Percentiles rank a stretch among this genome's conserved stretches.
Evolutionary conservation across 2,329 filamentous ascomycete genomes (phyloP).

Genomic region (Talaromyces atroroseus): DNA sequence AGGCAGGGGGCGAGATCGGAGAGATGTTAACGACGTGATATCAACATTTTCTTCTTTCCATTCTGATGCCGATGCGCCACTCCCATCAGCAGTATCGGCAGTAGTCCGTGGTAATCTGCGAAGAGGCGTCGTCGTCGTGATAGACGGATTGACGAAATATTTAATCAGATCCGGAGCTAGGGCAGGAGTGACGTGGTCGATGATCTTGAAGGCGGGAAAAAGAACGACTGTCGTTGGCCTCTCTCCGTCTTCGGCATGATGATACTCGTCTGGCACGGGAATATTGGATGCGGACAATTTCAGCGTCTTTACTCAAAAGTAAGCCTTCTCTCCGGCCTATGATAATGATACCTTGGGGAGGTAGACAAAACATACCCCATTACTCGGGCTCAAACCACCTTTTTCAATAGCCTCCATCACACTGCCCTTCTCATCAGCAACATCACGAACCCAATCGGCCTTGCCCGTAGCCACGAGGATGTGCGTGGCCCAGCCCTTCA

Average conservation of each 20-base stretch:
- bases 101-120: slow-evolving; percentile 30
- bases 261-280: slow-evolving; percentile 63
- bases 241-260: slow-evolving; percentile 52
- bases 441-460: slow-evolving; percentile 86
- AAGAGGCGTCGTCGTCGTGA: slow-evolving; percentile 68
- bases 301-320: slow-evolving; percentile 53
- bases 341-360: neutral
- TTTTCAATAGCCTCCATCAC: slow-evolving; percentile 70
- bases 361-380: slow-evolving; percentile 33
- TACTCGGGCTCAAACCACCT: slow-evolving; percentile 35
- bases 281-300: slow-evolving; percentile 94
- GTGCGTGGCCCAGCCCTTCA: slow-evolving; percentile 86
- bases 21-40: slow-evolving; percentile 30
- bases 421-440: slow-evolving; percentile 79
- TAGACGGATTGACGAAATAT: slow-evolving; percentile 61
- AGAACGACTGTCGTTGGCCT: slow-evolving; percentile 72
- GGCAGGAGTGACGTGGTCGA: slow-evolving; percentile 76
- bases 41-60: slow-evolving; percentile 14
- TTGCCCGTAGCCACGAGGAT: slow-evolving; percentile 91
- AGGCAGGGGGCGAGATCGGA: slow-evolving; percentile 63
- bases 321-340: neutral
- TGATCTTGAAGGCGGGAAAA: slow-evolving; percentile 74
- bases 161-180: slow-evolving; percentile 67
- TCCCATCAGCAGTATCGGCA: neutral
- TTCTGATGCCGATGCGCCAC: slow-evolving; percentile 15